These are phyloP conservation scores for Globisporangium polare DNA, from an alignment of 352 stramenopile genomes.

Conservation along the genomic window DNA sequence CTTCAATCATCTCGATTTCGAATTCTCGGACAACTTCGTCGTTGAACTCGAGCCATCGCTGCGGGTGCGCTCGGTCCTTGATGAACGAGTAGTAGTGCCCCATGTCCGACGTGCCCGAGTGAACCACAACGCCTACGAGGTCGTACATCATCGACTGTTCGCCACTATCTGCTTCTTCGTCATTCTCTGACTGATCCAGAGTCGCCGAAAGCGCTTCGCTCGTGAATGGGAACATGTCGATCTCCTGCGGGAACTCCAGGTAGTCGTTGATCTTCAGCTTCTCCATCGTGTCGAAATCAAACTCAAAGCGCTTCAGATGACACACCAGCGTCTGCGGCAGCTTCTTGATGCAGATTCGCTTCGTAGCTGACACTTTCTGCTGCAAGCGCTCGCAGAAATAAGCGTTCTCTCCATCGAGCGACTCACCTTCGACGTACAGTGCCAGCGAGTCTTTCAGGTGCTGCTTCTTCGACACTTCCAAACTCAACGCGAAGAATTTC, in stretches of 20 bases:
- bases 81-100: constrained; percentile 96
- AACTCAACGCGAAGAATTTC: constrained; percentile 78
- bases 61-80: constrained; percentile 49
- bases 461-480: constrained; percentile 76
- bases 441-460: constrained; percentile 55
- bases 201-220: constrained; percentile 40
- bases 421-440: constrained; percentile 72
- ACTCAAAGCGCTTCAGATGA: constrained; percentile 87
- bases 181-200: background rate
- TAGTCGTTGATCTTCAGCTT: constrained; percentile 88
- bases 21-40: constrained; percentile 87
- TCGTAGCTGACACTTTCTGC: constrained; percentile 74
- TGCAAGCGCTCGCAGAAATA: constrained; percentile 72
- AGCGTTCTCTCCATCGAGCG: constrained; percentile 71
- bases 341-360: constrained; percentile 80
- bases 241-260: constrained; percentile 76
- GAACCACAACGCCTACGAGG: constrained; percentile 89
- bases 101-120: constrained; percentile 89
- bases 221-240: constrained; percentile 91
- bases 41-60: constrained; percentile 92
- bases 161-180: background rate
- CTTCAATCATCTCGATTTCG: constrained; percentile 59
- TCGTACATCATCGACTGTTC: constrained; percentile 62
- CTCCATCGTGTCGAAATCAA: constrained; percentile 88
- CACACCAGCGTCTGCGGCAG: constrained; percentile 76